These are phyloP conservation scores for Cicer arietinum DNA, from an alignment of 306 rosid genomes.

Conservation along the genomic window DNA sequence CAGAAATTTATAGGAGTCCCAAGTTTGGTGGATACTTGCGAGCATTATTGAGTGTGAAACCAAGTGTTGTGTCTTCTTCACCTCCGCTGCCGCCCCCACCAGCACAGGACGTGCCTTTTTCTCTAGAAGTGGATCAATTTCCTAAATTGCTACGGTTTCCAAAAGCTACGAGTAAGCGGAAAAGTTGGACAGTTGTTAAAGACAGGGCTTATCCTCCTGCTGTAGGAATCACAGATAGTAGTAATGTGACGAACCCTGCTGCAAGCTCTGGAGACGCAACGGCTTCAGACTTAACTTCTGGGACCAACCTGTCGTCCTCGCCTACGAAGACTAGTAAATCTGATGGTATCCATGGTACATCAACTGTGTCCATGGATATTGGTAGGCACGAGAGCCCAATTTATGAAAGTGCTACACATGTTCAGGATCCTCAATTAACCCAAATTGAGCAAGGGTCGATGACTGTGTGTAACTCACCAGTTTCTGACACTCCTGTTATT, in stretches of 20 bases:
- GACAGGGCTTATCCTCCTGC: constrained; percentile 15
- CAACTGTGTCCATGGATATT: constrained; percentile 30
- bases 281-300: not conserved
- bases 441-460: constrained; percentile 49
- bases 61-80: constrained; percentile 51
- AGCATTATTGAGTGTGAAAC: constrained; percentile 54
- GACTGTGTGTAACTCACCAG: constrained; percentile 52
- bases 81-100: constrained; percentile 50
- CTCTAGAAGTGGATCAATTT: constrained; percentile 53
- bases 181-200: not conserved
- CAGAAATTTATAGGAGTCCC: constrained; percentile 20
- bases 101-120: constrained; percentile 39
- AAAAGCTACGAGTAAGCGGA: too few relatives aligned
- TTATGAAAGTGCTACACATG: constrained; percentile 44
- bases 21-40: constrained; percentile 58
- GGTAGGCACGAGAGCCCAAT: not conserved
- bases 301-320: constrained; percentile 54
- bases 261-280: constrained; percentile 46
- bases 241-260: constrained; percentile 46
- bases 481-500: constrained; percentile 51
- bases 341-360: constrained; percentile 57
- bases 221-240: constrained; percentile 51
- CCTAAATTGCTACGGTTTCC: constrained; percentile 54
- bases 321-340: constrained; percentile 52
- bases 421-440: constrained; percentile 54